Percentiles rank a stretch among this genome's conserved stretches.
Evolutionary conservation across 176 grass and related monocot species (phyloP).

Genomic region (Oryza australiensis): DNA sequence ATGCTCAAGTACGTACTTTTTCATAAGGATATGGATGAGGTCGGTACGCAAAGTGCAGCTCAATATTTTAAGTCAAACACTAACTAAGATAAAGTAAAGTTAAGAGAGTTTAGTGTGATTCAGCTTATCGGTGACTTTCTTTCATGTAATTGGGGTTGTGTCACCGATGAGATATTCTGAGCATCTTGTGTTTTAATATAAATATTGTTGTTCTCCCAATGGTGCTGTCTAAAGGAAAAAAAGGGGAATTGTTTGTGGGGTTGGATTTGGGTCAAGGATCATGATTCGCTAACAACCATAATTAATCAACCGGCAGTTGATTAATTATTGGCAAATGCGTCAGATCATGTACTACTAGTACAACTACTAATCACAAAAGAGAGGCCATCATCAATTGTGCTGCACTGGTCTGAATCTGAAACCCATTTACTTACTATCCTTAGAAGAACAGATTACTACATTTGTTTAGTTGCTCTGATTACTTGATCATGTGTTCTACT

Average conservation of each 20-base stretch:
- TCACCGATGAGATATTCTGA: conserved; percentile 31
- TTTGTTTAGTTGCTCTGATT: not conserved
- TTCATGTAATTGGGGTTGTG: not conserved
- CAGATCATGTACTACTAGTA: not conserved
- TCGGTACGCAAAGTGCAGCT: conserved; percentile 13
- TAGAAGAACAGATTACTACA: not conserved
- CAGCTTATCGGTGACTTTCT: conserved; percentile 2
- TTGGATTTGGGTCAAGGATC: conserved; percentile 44
- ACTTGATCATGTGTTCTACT: not conserved
- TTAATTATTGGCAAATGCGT: not conserved
- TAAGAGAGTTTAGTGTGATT: conserved; percentile 1
- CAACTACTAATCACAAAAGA: not conserved
- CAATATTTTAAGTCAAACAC: conserved; percentile 40
- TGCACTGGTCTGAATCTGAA: not conserved
- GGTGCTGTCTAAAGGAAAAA: not conserved
- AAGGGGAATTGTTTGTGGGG: not conserved
- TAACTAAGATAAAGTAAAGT: conserved; percentile 15
- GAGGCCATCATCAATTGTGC: not conserved
- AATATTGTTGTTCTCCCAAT: not conserved
- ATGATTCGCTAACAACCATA: conserved; percentile 24
- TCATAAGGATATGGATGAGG: conserved; percentile 16
- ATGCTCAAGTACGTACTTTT: not conserved
- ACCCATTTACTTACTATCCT: not conserved
- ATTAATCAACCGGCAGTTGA: not conserved
- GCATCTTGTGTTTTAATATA: conserved; percentile 29